These are phyloP conservation scores for Pouteria glomerata DNA, from an alignment of 148 eudicot genomes.

Conservation along the genomic window DNA sequence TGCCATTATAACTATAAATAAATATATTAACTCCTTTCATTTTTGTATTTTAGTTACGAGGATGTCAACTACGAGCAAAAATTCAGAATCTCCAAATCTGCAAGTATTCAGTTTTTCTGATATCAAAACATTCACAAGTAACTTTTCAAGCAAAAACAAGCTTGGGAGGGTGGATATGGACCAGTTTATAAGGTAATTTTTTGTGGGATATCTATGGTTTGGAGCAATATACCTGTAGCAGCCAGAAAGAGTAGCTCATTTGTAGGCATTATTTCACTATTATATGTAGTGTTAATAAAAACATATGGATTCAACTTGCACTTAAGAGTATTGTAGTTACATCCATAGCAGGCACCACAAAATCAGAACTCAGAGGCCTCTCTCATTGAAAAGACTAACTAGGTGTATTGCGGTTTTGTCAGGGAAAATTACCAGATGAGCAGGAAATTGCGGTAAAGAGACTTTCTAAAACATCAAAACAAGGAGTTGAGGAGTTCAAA, in stretches of 20 bases:
- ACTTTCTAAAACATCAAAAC: slow-evolving; percentile 33
- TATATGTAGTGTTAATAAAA: too few relatives aligned
- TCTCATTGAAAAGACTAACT: not conserved
- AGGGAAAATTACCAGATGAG: slow-evolving; percentile 35
- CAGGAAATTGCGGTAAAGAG: slow-evolving; percentile 42
- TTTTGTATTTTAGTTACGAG: not conserved
- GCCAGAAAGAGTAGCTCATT: too few relatives aligned
- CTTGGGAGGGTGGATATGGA: slow-evolving; percentile 51
- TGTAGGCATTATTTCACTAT: too few relatives aligned
- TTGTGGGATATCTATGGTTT: not conserved
- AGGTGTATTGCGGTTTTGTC: not conserved
- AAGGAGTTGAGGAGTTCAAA: slow-evolving; percentile 37
- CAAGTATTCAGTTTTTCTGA: slow-evolving; percentile 23
- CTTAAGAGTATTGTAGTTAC: not conserved
- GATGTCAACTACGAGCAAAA: not conserved
- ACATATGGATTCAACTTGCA: too few relatives aligned
- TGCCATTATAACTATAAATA: not conserved
- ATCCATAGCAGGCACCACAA: not conserved
- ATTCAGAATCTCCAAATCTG: slow-evolving; percentile 13
- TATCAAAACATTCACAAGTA: slow-evolving; percentile 28
- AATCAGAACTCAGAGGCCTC: not conserved
- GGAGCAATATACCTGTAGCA: too few relatives aligned
- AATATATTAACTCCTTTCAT: not conserved
- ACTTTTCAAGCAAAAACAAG: slow-evolving; percentile 27
- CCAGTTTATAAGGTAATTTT: slow-evolving; percentile 40